A percentile compares a stretch with the other conserved stretches of the same genome.
phyloP scores from a whole-genome alignment of 495 filamentous ascomycete species.

The Bryoglossum gracile region DNA sequence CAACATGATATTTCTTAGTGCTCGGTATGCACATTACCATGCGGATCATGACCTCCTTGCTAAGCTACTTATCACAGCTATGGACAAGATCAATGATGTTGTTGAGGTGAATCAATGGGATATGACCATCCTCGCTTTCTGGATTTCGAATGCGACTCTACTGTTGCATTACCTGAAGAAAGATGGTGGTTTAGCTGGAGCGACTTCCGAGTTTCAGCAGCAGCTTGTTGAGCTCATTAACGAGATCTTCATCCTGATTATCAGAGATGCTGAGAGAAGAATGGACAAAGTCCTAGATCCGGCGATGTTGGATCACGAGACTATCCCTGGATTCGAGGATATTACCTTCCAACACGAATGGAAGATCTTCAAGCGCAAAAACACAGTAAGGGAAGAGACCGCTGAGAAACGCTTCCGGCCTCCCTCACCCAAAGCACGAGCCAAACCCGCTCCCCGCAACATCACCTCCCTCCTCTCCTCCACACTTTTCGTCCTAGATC shows the following conservation, averaged over 20 bases:
- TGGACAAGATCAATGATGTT: conserved; percentile 93
- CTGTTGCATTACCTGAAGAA: conserved; percentile 96
- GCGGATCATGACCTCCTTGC: conserved; percentile 77
- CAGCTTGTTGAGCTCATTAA: conserved; percentile 94
- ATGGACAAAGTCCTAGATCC: conserved; percentile 93
- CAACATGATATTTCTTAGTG: conserved; percentile 92
- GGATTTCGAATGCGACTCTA: conserved; percentile 95
- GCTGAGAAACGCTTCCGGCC: conserved; percentile 89
- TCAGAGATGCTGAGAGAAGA: conserved; percentile 91
- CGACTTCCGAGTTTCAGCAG: conserved; percentile 83
- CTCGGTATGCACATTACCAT: conserved; percentile 95
- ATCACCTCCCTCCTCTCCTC: conserved; percentile 96
- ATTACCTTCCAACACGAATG: conserved; percentile 96
- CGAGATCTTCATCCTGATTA: conserved; percentile 98
- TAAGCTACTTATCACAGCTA: conserved; percentile 73
- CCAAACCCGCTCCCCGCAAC: conserved; percentile 86
- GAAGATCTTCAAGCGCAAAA: conserved; percentile 89
- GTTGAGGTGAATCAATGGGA: conserved; percentile 96
- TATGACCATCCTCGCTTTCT: conserved; percentile 98
- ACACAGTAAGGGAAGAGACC: conserved; percentile 77
- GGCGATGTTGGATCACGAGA: conserved; percentile 96
- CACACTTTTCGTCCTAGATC: conserved; percentile 92
- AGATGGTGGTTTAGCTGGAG: conserved; percentile 70
- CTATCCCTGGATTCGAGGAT: conserved; percentile 94
- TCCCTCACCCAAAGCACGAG: conserved; percentile 88